Evolutionary conservation across 1,284 basidiomycete species (phyloP).

Genomic region (Mycosarcoma mackinlayi): DNA sequence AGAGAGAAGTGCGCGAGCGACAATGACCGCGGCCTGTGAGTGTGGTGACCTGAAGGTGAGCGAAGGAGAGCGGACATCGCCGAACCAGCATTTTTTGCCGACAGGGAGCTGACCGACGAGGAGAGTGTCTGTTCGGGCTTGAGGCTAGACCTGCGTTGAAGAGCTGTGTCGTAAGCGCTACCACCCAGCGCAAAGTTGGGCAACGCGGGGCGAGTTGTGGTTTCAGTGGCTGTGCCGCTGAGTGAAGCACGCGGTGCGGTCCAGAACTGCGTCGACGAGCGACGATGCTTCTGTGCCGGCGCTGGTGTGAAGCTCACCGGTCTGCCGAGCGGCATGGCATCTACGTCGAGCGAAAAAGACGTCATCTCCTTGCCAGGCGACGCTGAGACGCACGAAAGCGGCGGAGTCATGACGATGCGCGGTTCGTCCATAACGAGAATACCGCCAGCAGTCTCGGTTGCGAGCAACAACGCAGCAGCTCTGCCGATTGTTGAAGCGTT

Average conservation of each 20-base stretch:
- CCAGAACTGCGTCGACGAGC: conserved; percentile 44
- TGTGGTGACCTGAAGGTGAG: conserved; percentile 19
- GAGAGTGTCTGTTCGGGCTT: conserved; percentile 20
- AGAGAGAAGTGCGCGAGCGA: conserved; percentile 31
- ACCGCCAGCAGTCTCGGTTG: conserved; percentile 29
- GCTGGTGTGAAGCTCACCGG: conserved; percentile 31
- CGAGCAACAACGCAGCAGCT: conserved; percentile 39
- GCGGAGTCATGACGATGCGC: conserved; percentile 41
- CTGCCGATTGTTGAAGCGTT: conserved; percentile 25
- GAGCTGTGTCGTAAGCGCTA: background rate
- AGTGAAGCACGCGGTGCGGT: conserved; percentile 33
- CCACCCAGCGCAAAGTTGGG: conserved; percentile 25
- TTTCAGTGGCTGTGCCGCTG: conserved; percentile 8
- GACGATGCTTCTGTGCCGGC: conserved; percentile 37
- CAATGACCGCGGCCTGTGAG: conserved; percentile 38
- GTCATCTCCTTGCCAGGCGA: conserved; percentile 33
- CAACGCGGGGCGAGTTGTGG: conserved; percentile 9
- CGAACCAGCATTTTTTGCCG: conserved; percentile 5
- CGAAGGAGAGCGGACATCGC: conserved; percentile 22
- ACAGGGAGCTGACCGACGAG: conserved; percentile 24
- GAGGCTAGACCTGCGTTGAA: conserved; percentile 19
- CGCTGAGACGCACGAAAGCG: conserved; percentile 37
- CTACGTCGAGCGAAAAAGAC: conserved; percentile 25
- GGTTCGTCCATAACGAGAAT: conserved; percentile 44
- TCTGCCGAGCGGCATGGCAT: conserved; percentile 26